Percentiles rank a stretch among this genome's conserved stretches.
phyloP scores from a whole-genome alignment of 495 filamentous ascomycete genomes.

The Aspergillus funiculosus region DNA sequence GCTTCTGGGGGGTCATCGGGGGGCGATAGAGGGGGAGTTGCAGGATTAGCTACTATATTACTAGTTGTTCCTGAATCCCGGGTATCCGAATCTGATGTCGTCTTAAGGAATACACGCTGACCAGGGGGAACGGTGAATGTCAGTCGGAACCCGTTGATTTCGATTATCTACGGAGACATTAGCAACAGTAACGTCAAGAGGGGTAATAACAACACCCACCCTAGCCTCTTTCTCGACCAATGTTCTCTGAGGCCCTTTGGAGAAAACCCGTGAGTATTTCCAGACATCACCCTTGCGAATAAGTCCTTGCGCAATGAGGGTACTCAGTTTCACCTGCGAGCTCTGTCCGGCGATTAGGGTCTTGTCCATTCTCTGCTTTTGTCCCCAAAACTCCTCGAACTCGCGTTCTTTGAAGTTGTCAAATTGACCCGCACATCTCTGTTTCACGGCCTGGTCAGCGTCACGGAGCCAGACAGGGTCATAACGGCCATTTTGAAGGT shows the following conservation, averaged over 20 bases:
- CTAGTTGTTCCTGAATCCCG: neutral
- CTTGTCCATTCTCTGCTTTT: constrained; percentile 48
- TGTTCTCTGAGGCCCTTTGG: constrained; percentile 24
- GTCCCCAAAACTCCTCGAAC: constrained; percentile 66
- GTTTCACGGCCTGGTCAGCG: constrained; percentile 56
- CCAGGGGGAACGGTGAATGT: constrained; percentile 44
- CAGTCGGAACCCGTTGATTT: constrained; percentile 29
- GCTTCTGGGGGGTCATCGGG: neutral
- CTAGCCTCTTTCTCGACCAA: constrained; percentile 46
- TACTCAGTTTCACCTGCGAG: constrained; percentile 43
- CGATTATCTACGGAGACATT: constrained; percentile 30
- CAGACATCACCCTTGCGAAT: constrained; percentile 50
- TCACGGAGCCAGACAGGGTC: constrained; percentile 60
- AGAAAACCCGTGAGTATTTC: constrained; percentile 35
- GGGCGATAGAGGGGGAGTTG: neutral
- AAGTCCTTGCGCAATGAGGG: constrained; percentile 40
- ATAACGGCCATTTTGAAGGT: constrained; percentile 56
- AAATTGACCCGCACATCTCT: constrained; percentile 61
- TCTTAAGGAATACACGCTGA: constrained; percentile 35
- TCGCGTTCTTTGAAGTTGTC: constrained; percentile 61
- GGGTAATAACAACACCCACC: constrained; percentile 26
- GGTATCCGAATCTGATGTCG: neutral
- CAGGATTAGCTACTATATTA: neutral
- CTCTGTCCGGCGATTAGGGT: constrained; percentile 43
- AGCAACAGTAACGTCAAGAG: neutral